A percentile compares a stretch with the other conserved stretches of the same genome.
Evolutionary conservation across 1,284 basidiomycete species (phyloP).

Genomic region (Cryptococcus jaspeensis): DNA sequence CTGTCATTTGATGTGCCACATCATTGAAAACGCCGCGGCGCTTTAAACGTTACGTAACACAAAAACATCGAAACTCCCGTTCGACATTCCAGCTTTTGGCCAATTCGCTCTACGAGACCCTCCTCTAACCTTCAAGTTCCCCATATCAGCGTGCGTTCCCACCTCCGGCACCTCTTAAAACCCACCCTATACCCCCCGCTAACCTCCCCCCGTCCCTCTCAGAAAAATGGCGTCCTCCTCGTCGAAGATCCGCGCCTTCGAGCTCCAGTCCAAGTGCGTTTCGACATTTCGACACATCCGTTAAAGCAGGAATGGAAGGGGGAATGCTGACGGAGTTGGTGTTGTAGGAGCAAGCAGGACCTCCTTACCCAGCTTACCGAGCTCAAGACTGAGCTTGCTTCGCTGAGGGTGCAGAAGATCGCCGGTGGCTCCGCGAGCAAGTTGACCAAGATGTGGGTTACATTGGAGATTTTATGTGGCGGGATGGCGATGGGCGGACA

Average conservation of each 20-base stretch:
- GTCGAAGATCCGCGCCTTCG: constrained; percentile 85
- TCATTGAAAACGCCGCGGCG: too few relatives aligned
- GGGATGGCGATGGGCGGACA: not conserved
- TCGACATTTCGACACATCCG: not conserved
- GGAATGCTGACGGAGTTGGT: constrained; percentile 22
- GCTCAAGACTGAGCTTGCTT: constrained; percentile 92
- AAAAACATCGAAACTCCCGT: too few relatives aligned
- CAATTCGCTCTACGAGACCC: too few relatives aligned
- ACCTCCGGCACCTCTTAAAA: constrained; percentile 3
- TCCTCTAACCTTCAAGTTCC: constrained; percentile 24
- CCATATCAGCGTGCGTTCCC: constrained; percentile 56
- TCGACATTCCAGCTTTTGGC: not conserved
- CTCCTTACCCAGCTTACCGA: constrained; percentile 91
- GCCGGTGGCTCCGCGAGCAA: constrained; percentile 94
- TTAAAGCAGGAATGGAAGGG: not conserved
- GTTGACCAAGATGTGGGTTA: constrained; percentile 89
- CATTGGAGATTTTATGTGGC: not conserved
- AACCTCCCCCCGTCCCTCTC: not conserved
- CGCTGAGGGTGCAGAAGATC: constrained; percentile 95
- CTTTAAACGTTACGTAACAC: too few relatives aligned
- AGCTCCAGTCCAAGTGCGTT: constrained; percentile 93
- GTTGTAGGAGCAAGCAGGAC: constrained; percentile 88
- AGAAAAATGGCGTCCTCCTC: constrained; percentile 47
- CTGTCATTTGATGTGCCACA: too few relatives aligned
- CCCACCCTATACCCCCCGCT: not conserved